Evolutionary conservation across 768 basidiomycete species (phyloP).

Genomic region (Phaeolepiota aurea): DNA sequence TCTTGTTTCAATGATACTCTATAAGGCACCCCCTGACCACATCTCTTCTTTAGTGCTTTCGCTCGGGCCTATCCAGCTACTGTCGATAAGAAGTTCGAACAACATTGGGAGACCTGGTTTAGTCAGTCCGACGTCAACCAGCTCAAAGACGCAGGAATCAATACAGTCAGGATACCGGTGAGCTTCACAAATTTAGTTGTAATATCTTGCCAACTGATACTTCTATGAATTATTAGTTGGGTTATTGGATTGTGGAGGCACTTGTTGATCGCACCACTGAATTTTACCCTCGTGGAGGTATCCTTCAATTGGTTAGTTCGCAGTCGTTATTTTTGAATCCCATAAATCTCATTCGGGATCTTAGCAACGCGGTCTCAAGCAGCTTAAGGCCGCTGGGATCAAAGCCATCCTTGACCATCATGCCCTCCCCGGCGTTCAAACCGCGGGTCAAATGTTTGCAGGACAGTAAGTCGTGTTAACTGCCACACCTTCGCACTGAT

Average conservation of each 20-base stretch:
- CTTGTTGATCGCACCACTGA: conserved; percentile 57
- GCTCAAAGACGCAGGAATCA: conserved; percentile 50
- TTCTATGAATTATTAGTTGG: not conserved
- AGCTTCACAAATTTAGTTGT: conserved; percentile 11
- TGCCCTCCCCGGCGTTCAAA: conserved; percentile 63
- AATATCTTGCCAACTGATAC: not conserved
- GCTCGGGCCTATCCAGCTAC: conserved; percentile 50
- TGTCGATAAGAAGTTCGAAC: conserved; percentile 47
- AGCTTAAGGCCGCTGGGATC: conserved; percentile 57
- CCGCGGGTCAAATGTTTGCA: conserved; percentile 54
- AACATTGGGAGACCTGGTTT: conserved; percentile 76
- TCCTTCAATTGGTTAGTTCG: conserved; percentile 47
- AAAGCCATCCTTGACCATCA: conserved; percentile 60
- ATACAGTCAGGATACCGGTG: conserved; percentile 73
- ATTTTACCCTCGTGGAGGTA: conserved; percentile 63
- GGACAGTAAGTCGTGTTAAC: conserved; percentile 39
- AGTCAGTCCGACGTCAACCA: conserved; percentile 48
- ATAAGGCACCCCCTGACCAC: not conserved
- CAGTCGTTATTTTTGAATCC: not conserved
- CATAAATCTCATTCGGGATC: no score
- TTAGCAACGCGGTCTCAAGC: conserved; percentile 55
- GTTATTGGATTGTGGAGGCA: conserved; percentile 71
- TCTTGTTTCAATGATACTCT: not conserved
- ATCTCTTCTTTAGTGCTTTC: conserved; percentile 39
- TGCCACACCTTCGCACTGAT: conserved; percentile 1